Evolutionary conservation across 177 flowering plant genomes (phyloP).

Genomic region (Telopea speciosissima): DNA sequence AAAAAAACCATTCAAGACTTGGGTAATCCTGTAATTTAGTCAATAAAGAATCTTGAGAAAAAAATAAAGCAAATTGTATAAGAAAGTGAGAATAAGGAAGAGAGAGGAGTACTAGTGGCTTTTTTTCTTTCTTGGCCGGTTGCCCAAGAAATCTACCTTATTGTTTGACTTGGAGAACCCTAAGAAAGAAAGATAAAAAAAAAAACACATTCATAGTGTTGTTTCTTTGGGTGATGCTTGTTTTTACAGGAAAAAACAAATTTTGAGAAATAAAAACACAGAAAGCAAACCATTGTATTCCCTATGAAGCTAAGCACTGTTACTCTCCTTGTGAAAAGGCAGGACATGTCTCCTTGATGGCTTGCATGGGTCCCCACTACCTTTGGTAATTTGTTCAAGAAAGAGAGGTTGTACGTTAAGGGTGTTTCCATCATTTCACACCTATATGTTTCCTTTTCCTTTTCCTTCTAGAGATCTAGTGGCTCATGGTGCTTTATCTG

Average conservation of each 20-base stretch:
- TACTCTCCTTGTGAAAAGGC: constrained; percentile 26
- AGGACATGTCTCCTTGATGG: constrained; percentile 34
- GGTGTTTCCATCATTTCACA: constrained; percentile 15
- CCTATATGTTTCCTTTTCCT: not conserved
- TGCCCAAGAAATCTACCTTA: constrained; percentile 32
- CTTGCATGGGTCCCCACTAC: constrained; percentile 33
- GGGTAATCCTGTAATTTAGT: constrained; percentile 12
- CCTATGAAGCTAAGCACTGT: not conserved
- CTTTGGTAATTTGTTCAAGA: constrained; percentile 9
- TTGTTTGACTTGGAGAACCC: constrained; percentile 45
- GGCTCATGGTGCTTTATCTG: not conserved
- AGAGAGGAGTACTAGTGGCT: constrained; percentile 23
- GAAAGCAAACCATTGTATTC: constrained; percentile 50
- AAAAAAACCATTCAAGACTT: not conserved
- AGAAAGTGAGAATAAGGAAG: constrained; percentile 7
- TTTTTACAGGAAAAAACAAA: not conserved
- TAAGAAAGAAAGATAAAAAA: too few species aligned
- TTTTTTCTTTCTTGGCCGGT: constrained; percentile 38
- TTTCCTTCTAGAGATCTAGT: not conserved
- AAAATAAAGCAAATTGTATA: constrained; percentile 20
- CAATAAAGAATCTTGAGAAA: constrained; percentile 31
- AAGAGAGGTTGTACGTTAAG: constrained; percentile 25
- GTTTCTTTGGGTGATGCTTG: constrained; percentile 16
- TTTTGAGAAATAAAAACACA: not conserved
- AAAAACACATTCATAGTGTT: constrained; percentile 9